phyloP scores from a whole-genome alignment of 257 asterid species.

The Handroanthus guayacan region DNA sequence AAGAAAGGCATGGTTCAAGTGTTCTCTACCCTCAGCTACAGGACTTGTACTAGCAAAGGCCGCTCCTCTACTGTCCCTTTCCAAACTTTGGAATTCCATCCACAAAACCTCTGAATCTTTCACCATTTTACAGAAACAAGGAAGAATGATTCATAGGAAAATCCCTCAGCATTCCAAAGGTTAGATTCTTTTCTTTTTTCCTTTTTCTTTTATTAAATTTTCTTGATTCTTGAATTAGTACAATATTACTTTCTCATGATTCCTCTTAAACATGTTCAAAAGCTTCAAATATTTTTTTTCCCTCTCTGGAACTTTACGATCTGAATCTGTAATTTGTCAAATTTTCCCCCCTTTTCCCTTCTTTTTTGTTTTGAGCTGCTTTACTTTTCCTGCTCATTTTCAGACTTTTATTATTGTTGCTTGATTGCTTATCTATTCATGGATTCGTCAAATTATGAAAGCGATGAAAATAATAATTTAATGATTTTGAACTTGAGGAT shows the following conservation, averaged over 20 bases:
- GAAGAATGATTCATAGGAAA: not conserved
- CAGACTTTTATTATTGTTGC: not conserved
- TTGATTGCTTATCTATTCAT: not conserved
- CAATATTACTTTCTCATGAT: not conserved
- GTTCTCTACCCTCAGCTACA: not conserved
- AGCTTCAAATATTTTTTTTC: not conserved
- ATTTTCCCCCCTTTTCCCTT: not conserved
- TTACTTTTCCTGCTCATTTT: not conserved
- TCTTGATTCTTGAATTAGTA: not conserved
- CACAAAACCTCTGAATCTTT: not conserved
- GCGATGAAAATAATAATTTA: not conserved
- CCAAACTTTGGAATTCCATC: not conserved
- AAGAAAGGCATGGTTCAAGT: not conserved
- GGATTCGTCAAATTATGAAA: not conserved
- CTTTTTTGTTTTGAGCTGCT: not conserved
- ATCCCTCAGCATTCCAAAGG: slow-evolving; percentile 1
- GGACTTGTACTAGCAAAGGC: not conserved
- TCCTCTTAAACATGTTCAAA: not conserved
- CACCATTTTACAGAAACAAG: not conserved
- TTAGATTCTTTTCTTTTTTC: not conserved
- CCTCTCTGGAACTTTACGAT: not conserved
- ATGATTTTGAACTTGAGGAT: not conserved
- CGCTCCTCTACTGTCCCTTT: slow-evolving; percentile 12
- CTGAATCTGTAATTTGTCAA: not conserved
- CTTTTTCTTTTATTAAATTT: not conserved